Base-by-base conservation (phyloP, 2,329 filamentous ascomycete genomes). In the Lachnellula hyalina region DNA sequence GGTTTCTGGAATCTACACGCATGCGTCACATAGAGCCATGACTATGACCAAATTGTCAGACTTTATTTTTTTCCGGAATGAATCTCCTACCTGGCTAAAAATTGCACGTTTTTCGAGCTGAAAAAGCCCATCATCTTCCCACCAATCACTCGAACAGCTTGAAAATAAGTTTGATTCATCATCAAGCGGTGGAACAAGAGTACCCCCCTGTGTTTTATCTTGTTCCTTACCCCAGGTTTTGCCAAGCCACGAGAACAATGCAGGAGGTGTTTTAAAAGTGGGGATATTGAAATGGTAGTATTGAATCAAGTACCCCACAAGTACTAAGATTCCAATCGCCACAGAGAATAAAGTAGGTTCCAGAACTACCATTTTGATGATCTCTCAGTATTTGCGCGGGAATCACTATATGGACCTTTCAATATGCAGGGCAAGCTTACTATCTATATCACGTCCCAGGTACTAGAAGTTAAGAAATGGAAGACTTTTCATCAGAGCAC, bases 1-100 rank as follows among this genome's bases (percentile, higher is more conserved):
- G 64, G 48, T 46, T 67, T 68, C n/a, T 58, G 49, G 36, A 68
- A 66, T 45, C 57, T 59, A 5, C 60, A 64, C 1, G 40, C 32
- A 41, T 65, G 65, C 9, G 63, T 64, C 1, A 63, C 59, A n/a
- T 60, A 65, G 2, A 64, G 52, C 65, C 65, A 67, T 47, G 52
- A 52, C 65, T 67, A 42, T 5, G 35, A 32, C 9, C 9, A 32
- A 11, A 32, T 32, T 32, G 28, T 32, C 28, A 32, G 28, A 9
- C 9, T 9, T 32, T 32, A 12, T 32, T 32, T 28, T 21, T 25
- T 47, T 6, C 55, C 6, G 36, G 32, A 45, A 34, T 34, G 21
- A 38, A 35, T 23, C 17, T 48, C 57, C 23, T 55, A 62, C 65
- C 58, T 65, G 63, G 56, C 63, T 67, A 41, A 67, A 67, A 4